phyloP scores from a whole-genome alignment of 2,329 filamentous ascomycete genomes.

The Microdochium trichocladiopsis region DNA sequence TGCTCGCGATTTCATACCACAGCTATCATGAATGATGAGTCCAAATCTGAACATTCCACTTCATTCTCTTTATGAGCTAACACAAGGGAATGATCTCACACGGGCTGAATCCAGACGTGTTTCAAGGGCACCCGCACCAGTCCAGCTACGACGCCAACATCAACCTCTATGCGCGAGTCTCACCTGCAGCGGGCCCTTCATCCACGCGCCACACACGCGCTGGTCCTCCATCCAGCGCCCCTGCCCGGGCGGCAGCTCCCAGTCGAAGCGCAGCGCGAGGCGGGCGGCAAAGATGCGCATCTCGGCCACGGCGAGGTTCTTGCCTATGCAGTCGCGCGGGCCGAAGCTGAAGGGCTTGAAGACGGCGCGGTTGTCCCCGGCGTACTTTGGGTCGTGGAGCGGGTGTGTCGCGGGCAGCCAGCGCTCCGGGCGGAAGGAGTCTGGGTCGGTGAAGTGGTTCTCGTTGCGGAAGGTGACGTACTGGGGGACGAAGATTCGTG shows the following conservation, averaged over 20 bases:
- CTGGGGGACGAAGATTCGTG: slow-evolving; percentile 4
- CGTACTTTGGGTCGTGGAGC: slow-evolving; percentile 6
- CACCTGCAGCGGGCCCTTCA: too few species aligned
- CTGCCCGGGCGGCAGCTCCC: background rate
- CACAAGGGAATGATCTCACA: too few species aligned
- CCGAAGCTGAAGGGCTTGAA: slow-evolving; percentile 6
- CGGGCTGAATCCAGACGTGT: too few species aligned
- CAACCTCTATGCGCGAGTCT: too few species aligned
- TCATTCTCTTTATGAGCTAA: too few species aligned
- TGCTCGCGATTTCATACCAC: too few species aligned
- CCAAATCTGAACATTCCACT: too few species aligned
- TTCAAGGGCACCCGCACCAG: too few species aligned
- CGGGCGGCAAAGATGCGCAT: slow-evolving; percentile 56
- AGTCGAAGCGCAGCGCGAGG: slow-evolving; percentile 53
- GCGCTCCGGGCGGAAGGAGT: slow-evolving; percentile 13
- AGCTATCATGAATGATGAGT: too few species aligned
- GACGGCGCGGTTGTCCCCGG: slow-evolving; percentile 2
- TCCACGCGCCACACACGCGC: background rate
- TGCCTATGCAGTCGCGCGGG: slow-evolving; percentile 4
- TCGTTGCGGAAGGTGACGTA: slow-evolving; percentile 6
- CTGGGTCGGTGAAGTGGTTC: slow-evolving; percentile 9
- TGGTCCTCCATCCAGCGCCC: background rate
- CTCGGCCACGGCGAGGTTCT: slow-evolving; percentile 54
- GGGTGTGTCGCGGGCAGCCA: slow-evolving; percentile 3
- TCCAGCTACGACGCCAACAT: too few species aligned